phyloP scores from a whole-genome alignment of 2,329 filamentous ascomycete species.

The Lasiodiplodia theobromae region DNA sequence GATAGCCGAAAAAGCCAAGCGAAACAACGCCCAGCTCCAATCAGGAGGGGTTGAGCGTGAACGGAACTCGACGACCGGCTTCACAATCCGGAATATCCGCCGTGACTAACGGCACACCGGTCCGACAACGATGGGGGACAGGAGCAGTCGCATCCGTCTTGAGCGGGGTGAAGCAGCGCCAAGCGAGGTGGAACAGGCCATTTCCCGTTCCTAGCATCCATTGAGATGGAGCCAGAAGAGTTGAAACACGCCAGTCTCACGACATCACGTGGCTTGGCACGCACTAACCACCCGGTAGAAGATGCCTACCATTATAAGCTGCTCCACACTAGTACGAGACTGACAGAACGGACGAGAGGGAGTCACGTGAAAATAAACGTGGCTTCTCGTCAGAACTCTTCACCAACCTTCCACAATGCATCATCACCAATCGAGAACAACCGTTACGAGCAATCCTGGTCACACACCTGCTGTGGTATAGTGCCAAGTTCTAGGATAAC shows the following conservation, averaged over 20 bases:
- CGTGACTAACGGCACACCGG: slow-evolving; percentile 11
- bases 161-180: background rate
- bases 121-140: background rate
- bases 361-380: background rate
- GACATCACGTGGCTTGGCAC: slow-evolving; percentile 19
- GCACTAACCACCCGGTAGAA: background rate
- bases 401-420: no score
- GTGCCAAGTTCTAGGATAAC: no score
- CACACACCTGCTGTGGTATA: no score
- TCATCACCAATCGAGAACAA: no score
- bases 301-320: background rate
- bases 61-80: background rate
- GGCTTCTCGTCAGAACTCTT: no score
- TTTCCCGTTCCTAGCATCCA: background rate
- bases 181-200: background rate
- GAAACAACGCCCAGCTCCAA: slow-evolving; percentile 17
- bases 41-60: background rate
- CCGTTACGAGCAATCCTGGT: no score
- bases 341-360: background rate
- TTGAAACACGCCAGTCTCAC: slow-evolving; percentile 17
- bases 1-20: slow-evolving; percentile 9
- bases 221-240: background rate
- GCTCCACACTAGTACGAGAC: background rate
- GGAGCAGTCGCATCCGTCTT: background rate
- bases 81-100: slow-evolving; percentile 9